phyloP scores from a whole-genome alignment of 2,329 filamentous ascomycete genomes.

The Aaosphaeria pasadenensis region DNA sequence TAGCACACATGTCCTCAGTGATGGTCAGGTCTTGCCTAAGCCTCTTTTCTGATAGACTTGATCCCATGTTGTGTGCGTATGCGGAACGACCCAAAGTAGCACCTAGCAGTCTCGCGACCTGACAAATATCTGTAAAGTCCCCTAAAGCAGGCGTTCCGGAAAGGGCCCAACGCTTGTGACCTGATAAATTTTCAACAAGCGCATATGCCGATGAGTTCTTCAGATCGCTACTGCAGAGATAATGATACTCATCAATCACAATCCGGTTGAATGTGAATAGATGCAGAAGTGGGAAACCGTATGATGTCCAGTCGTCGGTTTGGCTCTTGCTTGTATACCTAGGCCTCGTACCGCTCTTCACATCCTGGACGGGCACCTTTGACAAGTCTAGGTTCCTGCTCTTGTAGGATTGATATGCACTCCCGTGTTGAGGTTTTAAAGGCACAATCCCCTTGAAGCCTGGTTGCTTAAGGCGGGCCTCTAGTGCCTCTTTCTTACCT shows the following conservation, averaged over 20 bases:
- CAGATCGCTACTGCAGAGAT: slow-evolving; percentile 44
- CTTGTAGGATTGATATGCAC: slow-evolving; percentile 24
- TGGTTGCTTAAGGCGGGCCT: slow-evolving; percentile 24
- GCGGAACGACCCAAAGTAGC: slow-evolving; percentile 55
- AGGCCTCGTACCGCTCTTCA: slow-evolving; percentile 5
- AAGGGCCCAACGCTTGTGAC: slow-evolving; percentile 58
- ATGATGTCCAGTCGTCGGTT: slow-evolving; percentile 20
- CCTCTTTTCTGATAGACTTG: slow-evolving; percentile 45
- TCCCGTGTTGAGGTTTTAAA: slow-evolving; percentile 37
- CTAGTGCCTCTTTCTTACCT: slow-evolving; percentile 16
- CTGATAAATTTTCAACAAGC: slow-evolving; percentile 45
- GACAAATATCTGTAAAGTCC: slow-evolving; percentile 59
- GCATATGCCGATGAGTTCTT: slow-evolving; percentile 20
- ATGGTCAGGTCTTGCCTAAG: slow-evolving; percentile 32
- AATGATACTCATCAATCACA: slow-evolving; percentile 64
- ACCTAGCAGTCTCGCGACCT: slow-evolving; percentile 56
- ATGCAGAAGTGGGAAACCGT: slow-evolving; percentile 48
- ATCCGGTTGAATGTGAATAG: slow-evolving; percentile 60
- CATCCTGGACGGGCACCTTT: neutral
- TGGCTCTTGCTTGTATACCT: slow-evolving; percentile 1
- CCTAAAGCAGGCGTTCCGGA: slow-evolving; percentile 61
- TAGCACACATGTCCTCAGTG: slow-evolving; percentile 56
- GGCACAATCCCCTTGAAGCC: slow-evolving; percentile 38
- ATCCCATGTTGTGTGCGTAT: slow-evolving; percentile 43
- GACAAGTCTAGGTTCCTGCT: neutral